Conservation (phyloP, 192 early-diverging fungal genomes). For the Mortierella alpina region DNA sequence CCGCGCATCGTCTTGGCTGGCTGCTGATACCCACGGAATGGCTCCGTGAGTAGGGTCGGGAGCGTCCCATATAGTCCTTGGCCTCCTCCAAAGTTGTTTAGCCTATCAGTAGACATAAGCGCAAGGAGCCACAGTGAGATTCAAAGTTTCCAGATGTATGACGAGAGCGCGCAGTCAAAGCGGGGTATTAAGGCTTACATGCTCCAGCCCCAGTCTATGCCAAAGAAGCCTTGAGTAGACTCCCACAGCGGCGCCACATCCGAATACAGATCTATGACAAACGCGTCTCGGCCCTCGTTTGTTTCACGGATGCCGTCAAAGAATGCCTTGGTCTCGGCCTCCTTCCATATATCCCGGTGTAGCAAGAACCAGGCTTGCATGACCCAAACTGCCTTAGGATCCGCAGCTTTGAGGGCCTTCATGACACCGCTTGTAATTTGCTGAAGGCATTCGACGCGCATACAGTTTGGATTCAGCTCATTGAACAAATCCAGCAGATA, state of each 20-base stretch:
- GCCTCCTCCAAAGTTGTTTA: slow-evolving; percentile 50
- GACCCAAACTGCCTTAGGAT: slow-evolving; percentile 44
- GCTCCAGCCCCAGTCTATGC: slow-evolving; percentile 53
- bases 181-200: slow-evolving; percentile 24
- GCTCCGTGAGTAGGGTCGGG: slow-evolving; percentile 36
- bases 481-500: slow-evolving; percentile 48
- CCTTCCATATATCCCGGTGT: slow-evolving; percentile 21
- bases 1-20: slow-evolving; percentile 34
- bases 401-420: slow-evolving; percentile 35
- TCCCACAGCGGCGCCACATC: slow-evolving; percentile 39
- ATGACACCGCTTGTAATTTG: slow-evolving; percentile 20
- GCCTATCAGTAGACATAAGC: neutral
- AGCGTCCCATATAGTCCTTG: slow-evolving; percentile 47
- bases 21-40: slow-evolving; percentile 27
- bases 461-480: slow-evolving; percentile 26
- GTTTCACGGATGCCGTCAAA: slow-evolving; percentile 45
- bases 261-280: slow-evolving; percentile 45
- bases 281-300: slow-evolving; percentile 33
- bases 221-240: slow-evolving; percentile 36
- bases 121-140: neutral
- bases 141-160: neutral
- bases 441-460: slow-evolving; percentile 13
- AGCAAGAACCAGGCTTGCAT: slow-evolving; percentile 51
- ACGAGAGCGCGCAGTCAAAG: neutral
- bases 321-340: slow-evolving; percentile 23